Conservation (phyloP, 1,284 basidiomycete species). For the Stygiomarasmius scandens region DNA sequence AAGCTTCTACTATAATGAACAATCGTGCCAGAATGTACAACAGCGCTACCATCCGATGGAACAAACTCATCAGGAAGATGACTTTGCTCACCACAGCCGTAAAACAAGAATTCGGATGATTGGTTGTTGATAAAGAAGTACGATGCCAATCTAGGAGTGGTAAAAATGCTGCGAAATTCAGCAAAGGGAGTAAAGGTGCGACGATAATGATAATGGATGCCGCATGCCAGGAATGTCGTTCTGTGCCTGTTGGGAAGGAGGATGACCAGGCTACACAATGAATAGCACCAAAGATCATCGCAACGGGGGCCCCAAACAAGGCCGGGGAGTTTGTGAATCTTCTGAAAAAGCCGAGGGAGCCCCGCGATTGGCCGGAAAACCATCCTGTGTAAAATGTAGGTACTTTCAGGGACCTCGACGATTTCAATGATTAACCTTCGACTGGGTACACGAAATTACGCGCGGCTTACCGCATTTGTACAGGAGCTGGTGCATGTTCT, state of each 20-base stretch:
- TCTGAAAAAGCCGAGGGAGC: not conserved
- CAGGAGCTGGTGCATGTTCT: too few species aligned
- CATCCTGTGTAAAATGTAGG: not conserved
- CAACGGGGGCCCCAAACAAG: not conserved
- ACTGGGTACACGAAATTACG: too few species aligned
- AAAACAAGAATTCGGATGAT: too few species aligned
- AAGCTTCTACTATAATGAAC: slow-evolving; percentile 7
- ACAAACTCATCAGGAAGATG: not conserved
- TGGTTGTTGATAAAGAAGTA: too few species aligned
- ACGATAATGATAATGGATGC: not conserved
- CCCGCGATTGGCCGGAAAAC: too few species aligned
- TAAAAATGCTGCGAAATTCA: too few species aligned
- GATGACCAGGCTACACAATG: slow-evolving; percentile 7
- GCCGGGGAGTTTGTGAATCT: too few species aligned
- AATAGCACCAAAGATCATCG: slow-evolving; percentile 4
- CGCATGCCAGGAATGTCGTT: slow-evolving; percentile 2
- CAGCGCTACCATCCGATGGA: not conserved
- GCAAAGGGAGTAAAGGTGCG: too few species aligned
- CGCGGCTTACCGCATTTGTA: too few species aligned
- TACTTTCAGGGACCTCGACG: not conserved
- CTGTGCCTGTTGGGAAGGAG: not conserved
- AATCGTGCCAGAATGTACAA: slow-evolving; percentile 8
- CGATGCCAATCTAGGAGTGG: too few species aligned
- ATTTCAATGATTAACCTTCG: too few species aligned
- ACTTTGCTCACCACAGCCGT: too few species aligned